Conservation (phyloP, 2,329 filamentous ascomycete genomes). For the Pseudogymnoascus sp. region DNA sequence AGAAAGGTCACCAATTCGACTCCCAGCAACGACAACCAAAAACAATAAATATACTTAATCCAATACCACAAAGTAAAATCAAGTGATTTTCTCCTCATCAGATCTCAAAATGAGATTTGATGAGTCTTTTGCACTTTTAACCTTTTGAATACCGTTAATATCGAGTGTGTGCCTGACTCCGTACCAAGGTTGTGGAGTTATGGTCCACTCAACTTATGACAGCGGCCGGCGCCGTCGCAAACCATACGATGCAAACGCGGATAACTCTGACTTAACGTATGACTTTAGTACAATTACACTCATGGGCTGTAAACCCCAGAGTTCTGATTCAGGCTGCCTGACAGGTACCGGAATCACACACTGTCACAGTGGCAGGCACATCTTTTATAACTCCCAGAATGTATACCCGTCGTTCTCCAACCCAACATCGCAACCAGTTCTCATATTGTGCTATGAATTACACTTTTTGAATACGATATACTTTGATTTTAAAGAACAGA, state of each 20-base stretch:
- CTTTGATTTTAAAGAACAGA: neutral
- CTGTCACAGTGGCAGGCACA: neutral
- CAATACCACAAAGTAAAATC: neutral
- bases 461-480: neutral
- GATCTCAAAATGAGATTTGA: slow-evolving; percentile 1
- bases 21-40: neutral
- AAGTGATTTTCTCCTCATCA: slow-evolving; percentile 1
- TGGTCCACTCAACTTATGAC: neutral
- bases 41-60: neutral
- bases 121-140: neutral
- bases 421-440: neutral
- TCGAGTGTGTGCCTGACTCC: neutral
- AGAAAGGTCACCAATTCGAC: neutral
- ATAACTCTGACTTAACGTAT: neutral
- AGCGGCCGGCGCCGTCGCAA: neutral
- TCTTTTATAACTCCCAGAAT: neutral
- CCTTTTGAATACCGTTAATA: neutral
- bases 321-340: neutral
- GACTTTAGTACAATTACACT: neutral
- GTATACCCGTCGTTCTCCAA: neutral
- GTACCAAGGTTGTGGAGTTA: neutral
- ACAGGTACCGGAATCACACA: neutral
- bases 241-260: neutral
- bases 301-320: neutral
- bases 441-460: neutral